Conservation (phyloP, 2,329 filamentous ascomycete species). For the Cyphellophora europaea region DNA sequence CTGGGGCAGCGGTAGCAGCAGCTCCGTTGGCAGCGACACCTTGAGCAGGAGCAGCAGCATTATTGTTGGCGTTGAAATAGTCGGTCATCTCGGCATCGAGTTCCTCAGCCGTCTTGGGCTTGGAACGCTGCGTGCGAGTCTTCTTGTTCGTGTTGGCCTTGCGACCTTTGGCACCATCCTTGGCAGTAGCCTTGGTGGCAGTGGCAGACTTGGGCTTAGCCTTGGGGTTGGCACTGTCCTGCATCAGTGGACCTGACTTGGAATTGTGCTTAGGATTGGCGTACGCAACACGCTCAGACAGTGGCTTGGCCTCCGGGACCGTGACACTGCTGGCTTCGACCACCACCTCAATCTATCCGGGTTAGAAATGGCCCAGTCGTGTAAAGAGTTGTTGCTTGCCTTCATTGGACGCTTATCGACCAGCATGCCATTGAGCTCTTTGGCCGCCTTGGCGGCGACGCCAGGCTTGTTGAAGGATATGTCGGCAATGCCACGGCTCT, state of each 20-base stretch:
- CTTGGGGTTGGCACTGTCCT: slow-evolving; percentile 39
- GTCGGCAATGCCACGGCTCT: slow-evolving; percentile 85
- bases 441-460: slow-evolving; percentile 74
- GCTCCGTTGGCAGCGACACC: slow-evolving; percentile 37
- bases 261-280: slow-evolving; percentile 23
- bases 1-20: slow-evolving; percentile 36
- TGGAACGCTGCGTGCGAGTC: slow-evolving; percentile 58
- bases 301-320: slow-evolving; percentile 58
- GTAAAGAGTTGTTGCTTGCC: slow-evolving; percentile 40
- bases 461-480: slow-evolving; percentile 76
- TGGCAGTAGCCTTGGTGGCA: slow-evolving; percentile 53
- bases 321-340: slow-evolving; percentile 67
- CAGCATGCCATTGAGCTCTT: slow-evolving; percentile 75
- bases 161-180: slow-evolving; percentile 38
- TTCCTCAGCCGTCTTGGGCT: slow-evolving; percentile 84
- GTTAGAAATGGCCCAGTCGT: slow-evolving; percentile 6
- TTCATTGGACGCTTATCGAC: slow-evolving; percentile 89
- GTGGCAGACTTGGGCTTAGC: slow-evolving; percentile 75
- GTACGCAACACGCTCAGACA: slow-evolving; percentile 77
- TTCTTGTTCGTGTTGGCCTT: slow-evolving; percentile 66
- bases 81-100: slow-evolving; percentile 96
- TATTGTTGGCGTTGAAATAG: slow-evolving; percentile 59
- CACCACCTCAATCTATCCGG: slow-evolving; percentile 73
- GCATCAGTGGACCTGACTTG: slow-evolving; percentile 15
- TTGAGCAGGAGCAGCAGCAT: slow-evolving; percentile 31